phyloP scores from a whole-genome alignment of 495 filamentous ascomycete species.

The Xylaria acuta region DNA sequence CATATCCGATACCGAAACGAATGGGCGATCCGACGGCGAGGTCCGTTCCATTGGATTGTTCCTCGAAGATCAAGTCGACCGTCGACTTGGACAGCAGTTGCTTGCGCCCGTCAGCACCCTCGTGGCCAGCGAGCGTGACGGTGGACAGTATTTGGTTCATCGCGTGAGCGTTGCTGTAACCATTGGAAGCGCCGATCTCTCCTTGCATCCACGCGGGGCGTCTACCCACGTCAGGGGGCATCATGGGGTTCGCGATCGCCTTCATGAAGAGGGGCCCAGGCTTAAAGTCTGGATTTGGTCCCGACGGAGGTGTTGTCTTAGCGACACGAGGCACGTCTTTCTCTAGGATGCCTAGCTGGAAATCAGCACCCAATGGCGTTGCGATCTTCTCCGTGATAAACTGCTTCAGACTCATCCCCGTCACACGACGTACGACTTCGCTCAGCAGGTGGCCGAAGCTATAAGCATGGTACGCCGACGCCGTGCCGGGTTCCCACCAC shows the following conservation, averaged over 20 bases:
- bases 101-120: constrained; percentile 4
- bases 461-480: constrained; percentile 48
- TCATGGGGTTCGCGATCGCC: constrained; percentile 14
- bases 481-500: constrained; percentile 53
- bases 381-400: constrained; percentile 53
- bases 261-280: constrained; percentile 20
- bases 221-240: constrained; percentile 15
- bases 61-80: constrained; percentile 47
- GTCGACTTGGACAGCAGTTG: constrained; percentile 40
- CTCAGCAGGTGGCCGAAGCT: constrained; percentile 50
- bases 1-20: constrained; percentile 49
- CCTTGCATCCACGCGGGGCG: constrained; percentile 23
- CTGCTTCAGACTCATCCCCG: constrained; percentile 42
- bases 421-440: constrained; percentile 47
- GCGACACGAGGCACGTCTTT: constrained; percentile 43
- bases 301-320: constrained; percentile 25
- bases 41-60: constrained; percentile 46
- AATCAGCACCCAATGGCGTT: constrained; percentile 48
- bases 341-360: constrained; percentile 45
- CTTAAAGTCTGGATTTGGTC: neutral
- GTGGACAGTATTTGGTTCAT: constrained; percentile 25
- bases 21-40: constrained; percentile 37
- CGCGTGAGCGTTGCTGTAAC: constrained; percentile 25
- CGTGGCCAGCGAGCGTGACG: constrained; percentile 25
- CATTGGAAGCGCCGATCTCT: constrained; percentile 25